phyloP scores from a whole-genome alignment of 1,284 basidiomycete genomes.

The Trichosporon coremiiforme region DNA sequence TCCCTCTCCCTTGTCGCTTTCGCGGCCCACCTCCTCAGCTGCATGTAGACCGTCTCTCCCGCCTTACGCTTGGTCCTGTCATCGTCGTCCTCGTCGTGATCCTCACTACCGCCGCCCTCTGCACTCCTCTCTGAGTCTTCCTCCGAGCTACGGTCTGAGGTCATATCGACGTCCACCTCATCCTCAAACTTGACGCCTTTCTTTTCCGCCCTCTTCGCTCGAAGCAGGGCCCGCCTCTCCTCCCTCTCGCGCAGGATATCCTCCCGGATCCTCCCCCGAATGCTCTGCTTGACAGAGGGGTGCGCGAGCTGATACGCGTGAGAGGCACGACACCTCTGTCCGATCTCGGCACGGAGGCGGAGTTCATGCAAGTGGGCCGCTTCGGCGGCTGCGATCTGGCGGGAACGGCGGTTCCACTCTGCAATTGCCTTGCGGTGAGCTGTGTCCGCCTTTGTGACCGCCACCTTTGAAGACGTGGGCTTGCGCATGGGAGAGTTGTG shows the following conservation, averaged over 20 bases:
- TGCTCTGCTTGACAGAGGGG: neutral
- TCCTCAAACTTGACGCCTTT: neutral
- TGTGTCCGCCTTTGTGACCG: neutral
- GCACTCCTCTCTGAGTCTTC: neutral
- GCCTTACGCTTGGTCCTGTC: neutral
- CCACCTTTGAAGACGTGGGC: neutral
- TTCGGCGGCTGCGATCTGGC: neutral
- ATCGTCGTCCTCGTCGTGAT: neutral
- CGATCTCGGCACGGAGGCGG: neutral
- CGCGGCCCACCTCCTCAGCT: neutral
- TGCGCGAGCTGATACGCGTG: neutral
- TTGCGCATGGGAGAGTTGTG: neutral
- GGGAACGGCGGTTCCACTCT: neutral
- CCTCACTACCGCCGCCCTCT: neutral
- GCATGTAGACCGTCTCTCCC: neutral
- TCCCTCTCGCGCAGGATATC: neutral
- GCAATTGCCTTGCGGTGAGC: neutral
- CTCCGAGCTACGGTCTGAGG: neutral
- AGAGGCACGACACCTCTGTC: neutral
- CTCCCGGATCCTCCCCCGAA: neutral
- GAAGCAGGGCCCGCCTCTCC: neutral
- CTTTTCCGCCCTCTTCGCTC: no score
- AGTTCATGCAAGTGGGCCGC: neutral
- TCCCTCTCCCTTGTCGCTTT: neutral
- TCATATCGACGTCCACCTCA: neutral